Conservation (phyloP, 768 basidiomycete species). For the Cantharellus anzutake region DNA sequence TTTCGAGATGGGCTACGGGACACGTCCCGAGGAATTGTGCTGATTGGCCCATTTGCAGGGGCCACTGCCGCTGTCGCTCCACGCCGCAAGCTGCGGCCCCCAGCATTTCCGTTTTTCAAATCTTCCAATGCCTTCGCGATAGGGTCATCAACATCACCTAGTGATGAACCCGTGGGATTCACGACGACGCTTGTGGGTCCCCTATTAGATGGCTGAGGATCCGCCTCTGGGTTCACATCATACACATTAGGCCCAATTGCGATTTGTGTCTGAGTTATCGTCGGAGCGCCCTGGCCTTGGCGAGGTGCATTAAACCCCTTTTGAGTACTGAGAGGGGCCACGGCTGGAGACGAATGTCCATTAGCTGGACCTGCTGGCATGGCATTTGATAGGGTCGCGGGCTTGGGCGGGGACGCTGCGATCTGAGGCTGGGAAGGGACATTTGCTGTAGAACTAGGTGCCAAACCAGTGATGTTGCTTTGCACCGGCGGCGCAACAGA, state of each 20-base stretch:
- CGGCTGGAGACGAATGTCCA: background rate
- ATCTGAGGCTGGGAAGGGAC: background rate
- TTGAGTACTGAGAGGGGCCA: background rate
- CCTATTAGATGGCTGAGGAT: slow-evolving; percentile 28
- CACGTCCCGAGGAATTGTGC: background rate
- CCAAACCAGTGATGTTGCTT: slow-evolving; percentile 31
- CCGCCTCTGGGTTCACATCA: slow-evolving; percentile 41
- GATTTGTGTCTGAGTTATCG: slow-evolving; percentile 17
- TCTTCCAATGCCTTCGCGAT: slow-evolving; percentile 22
- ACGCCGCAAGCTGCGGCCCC: background rate
- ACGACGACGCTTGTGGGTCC: background rate
- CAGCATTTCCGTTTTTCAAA: slow-evolving; percentile 9
- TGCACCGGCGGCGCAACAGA: background rate
- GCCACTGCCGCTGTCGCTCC: background rate
- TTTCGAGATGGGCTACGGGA: background rate
- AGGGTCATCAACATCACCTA: slow-evolving; percentile 21
- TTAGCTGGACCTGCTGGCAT: background rate
- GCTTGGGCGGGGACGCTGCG: background rate
- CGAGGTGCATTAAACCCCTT: background rate
- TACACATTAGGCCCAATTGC: slow-evolving; percentile 51
- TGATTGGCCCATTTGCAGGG: background rate
- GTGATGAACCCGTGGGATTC: slow-evolving; percentile 1
- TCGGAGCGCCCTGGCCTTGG: background rate
- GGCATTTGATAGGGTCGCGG: background rate
- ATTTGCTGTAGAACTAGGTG: slow-evolving; percentile 8